phyloP scores from a whole-genome alignment of 2,329 filamentous ascomycete genomes.

The Massarina eburnea region DNA sequence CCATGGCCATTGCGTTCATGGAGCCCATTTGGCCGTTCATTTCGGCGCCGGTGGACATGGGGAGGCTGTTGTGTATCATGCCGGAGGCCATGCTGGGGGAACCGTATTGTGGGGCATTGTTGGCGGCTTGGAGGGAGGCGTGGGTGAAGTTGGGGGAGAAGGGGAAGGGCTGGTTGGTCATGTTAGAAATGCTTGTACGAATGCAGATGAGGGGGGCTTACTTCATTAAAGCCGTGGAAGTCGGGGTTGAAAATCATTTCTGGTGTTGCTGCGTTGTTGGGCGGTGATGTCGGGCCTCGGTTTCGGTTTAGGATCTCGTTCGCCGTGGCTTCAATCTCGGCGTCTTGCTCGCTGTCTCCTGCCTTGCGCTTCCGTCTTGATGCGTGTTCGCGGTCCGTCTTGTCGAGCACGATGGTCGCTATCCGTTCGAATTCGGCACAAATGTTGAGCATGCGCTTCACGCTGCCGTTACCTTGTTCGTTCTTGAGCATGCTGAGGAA shows the following conservation, averaged over 20 bases:
- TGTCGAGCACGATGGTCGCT: constrained; percentile 85
- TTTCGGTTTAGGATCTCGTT: constrained; percentile 37
- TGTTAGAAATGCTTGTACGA: constrained; percentile 16
- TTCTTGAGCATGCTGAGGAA: constrained; percentile 88
- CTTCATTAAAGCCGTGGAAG: constrained; percentile 42
- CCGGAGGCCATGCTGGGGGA: constrained; percentile 35
- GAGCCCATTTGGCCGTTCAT: constrained; percentile 16
- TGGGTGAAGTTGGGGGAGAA: constrained; percentile 45
- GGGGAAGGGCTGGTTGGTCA: constrained; percentile 32
- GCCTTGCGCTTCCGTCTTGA: constrained; percentile 83
- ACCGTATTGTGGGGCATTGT: constrained; percentile 28
- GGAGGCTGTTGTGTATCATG: constrained; percentile 29
- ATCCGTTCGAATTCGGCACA: constrained; percentile 98
- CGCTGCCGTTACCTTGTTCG: constrained; percentile 85
- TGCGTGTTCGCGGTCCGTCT: constrained; percentile 80
- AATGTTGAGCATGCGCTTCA: constrained; percentile 89
- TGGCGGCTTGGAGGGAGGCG: constrained; percentile 35
- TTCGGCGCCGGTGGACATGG: constrained; percentile 25
- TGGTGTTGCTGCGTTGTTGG: constrained; percentile 17
- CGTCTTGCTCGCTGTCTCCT: constrained; percentile 53
- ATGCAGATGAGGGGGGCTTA: constrained; percentile 11
- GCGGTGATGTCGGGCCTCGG: constrained; percentile 30
- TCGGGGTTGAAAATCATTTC: constrained; percentile 38
- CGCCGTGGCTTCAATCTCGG: constrained; percentile 40
- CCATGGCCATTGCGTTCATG: constrained; percentile 38